Percentiles rank a stretch among this genome's conserved stretches.
phyloP scores from a whole-genome alignment of 345 rosid genomes.

The Abelmoschus esculentus region DNA sequence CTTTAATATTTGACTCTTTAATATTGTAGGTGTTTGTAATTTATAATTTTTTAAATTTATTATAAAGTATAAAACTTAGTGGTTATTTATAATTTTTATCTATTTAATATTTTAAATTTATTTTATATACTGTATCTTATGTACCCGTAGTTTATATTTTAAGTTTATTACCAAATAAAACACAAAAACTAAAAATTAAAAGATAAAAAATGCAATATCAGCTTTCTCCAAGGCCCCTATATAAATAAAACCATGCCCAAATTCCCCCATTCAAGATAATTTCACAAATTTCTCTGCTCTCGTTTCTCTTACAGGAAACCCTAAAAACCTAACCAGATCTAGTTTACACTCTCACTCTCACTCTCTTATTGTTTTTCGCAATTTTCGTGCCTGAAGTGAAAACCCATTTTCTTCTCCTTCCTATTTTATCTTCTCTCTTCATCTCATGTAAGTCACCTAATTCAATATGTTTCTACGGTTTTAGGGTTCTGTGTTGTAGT shows the following conservation, averaged over 20 bases:
- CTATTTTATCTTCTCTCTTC: background rate
- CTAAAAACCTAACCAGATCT: background rate
- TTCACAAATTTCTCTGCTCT: background rate
- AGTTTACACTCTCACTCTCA: background rate
- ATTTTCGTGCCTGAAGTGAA: background rate
- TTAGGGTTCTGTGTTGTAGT: background rate
- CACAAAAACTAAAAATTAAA: background rate
- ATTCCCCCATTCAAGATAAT: background rate
- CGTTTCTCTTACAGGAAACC: background rate
- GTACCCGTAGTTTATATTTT: too few relatives aligned
- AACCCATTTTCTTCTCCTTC: background rate
- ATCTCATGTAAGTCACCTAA: conserved; percentile 15
- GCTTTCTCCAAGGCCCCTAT: background rate
- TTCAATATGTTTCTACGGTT: background rate
- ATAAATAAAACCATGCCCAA: background rate
- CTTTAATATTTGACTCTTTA: too few relatives aligned
- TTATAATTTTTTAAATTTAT: too few relatives aligned
- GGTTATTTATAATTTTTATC: too few relatives aligned
- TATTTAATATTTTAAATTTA: too few relatives aligned
- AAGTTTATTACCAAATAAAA: too few relatives aligned
- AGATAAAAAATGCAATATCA: background rate
- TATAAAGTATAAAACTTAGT: too few relatives aligned
- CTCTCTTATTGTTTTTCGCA: background rate
- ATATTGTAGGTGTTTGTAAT: too few relatives aligned
- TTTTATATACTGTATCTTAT: too few relatives aligned